Percentiles rank a stretch among this genome's conserved stretches.
These are phyloP conservation scores for Coelastrella sp. DNA, from an alignment of 139 green algal genomes.

Conservation along the genomic window DNA sequence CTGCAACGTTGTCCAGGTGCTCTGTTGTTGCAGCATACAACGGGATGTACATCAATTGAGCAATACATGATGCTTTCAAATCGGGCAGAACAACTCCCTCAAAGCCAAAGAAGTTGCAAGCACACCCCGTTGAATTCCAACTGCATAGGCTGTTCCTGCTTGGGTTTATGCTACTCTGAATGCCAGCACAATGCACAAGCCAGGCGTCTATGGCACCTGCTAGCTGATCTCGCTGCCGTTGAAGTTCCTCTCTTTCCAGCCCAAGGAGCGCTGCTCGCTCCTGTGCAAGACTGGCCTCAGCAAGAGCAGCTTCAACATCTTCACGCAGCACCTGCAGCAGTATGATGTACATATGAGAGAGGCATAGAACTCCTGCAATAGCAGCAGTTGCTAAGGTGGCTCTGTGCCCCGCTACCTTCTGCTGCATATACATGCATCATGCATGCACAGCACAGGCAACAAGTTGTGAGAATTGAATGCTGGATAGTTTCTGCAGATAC, in stretches of 20 bases:
- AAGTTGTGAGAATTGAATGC: too few relatives aligned
- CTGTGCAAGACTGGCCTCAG: constrained; percentile 71
- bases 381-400: background rate
- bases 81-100: too few relatives aligned
- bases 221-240: constrained; percentile 44
- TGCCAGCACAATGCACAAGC: background rate
- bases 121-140: too few relatives aligned
- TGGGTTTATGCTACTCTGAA: too few relatives aligned
- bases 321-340: constrained; percentile 62
- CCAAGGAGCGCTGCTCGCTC: constrained; percentile 68
- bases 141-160: too few relatives aligned
- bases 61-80: background rate
- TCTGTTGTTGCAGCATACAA: background rate
- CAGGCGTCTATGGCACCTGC: constrained; percentile 35
- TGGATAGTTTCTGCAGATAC: too few relatives aligned
- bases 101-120: too few relatives aligned
- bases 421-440: too few relatives aligned
- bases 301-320: constrained; percentile 76
- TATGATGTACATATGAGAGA: too few relatives aligned
- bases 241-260: constrained; percentile 69
- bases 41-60: too few relatives aligned
- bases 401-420: too few relatives aligned
- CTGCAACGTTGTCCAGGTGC: constrained; percentile 40
- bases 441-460: too few relatives aligned
- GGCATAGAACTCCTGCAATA: background rate